Base-by-base conservation (phyloP, 2,329 filamentous ascomycete species). In the Pseudogymnoascus sp. region DNA sequence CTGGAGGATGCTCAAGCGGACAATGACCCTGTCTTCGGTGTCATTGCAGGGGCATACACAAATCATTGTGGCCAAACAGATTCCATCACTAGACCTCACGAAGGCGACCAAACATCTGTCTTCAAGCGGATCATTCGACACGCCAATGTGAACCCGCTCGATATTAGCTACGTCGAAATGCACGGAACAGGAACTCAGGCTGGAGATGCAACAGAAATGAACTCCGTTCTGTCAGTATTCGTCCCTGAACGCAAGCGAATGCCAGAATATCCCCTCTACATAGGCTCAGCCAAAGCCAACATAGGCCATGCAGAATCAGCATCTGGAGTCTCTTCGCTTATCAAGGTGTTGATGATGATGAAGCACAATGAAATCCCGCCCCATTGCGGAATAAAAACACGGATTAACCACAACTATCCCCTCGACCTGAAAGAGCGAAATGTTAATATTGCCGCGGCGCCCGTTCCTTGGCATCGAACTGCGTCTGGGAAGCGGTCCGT, bases 171-270 rank as follows among this genome's bases (percentile, higher is more conserved):
- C 70, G 85, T 93, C 11, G 90, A 95, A 75, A 91, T 93, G 86
- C 90, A 95, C 73, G 90, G 89, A 21, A 95, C 90, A 3, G 91
- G 90, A 44, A 95, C 90, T 0, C 89, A 93, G 72, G 89, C 88
- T 40, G 90, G 89, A 66, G 90, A 95, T 70, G 86, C 85, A 10
- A 88, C 85, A 7, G 91, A 96, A 73, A 91, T 93, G 88, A 80
- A 31, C 11, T 63, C 61, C 9, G 46, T 64, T 15, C 19, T 56
- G 7, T 56, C 50, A 56, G 50, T 56, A 1, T 56, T 56, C 1
- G 50, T 33, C 29, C 50, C 50, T 21, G 50, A 56, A 64, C 35
- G 62, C 76, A 68, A 83, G 84, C 70, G 82, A 38, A 66, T 67
- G 6, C 56, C 64, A 10, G 64, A 87, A 72, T 85, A 82, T 79